Conservation (phyloP, 2,329 filamentous ascomycete genomes). For the Talaromyces albobiverticillius region DNA sequence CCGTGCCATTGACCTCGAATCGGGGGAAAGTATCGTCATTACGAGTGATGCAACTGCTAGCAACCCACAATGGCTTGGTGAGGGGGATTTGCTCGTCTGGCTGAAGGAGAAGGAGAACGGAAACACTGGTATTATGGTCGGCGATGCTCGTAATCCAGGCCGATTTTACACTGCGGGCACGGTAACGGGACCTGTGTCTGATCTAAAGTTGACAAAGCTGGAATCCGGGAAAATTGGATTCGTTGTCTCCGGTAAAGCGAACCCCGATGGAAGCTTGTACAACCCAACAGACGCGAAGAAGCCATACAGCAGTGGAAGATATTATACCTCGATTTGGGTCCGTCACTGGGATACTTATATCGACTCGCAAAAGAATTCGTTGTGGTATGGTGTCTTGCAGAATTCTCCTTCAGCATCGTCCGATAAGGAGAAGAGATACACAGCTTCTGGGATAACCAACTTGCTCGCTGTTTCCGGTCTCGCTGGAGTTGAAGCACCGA, state of each 20-base stretch:
- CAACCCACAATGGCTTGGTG: constrained; percentile 47
- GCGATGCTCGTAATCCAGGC: constrained; percentile 38
- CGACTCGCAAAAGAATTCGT: constrained; percentile 47
- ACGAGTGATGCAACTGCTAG: constrained; percentile 45
- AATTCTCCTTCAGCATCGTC: constrained; percentile 36
- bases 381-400: constrained; percentile 49
- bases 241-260: constrained; percentile 47
- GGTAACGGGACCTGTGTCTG: constrained; percentile 44
- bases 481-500: constrained; percentile 44
- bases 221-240: constrained; percentile 44
- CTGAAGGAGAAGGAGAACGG: constrained; percentile 45
- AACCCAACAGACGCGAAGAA: constrained; percentile 50
- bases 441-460: constrained; percentile 43
- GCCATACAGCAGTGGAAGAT: constrained; percentile 42
- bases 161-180: constrained; percentile 45
- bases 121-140: constrained; percentile 45
- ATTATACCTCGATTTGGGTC: constrained; percentile 53
- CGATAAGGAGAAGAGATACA: constrained; percentile 36
- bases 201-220: constrained; percentile 44
- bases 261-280: constrained; percentile 46
- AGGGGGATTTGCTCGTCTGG: constrained; percentile 45
- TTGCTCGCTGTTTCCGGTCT: constrained; percentile 38
- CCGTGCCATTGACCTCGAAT: constrained; percentile 42
- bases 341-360: constrained; percentile 54
- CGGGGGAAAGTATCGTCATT: constrained; percentile 39